These are phyloP conservation scores for Volvox africanus DNA, from an alignment of 139 green algal species.

Conservation along the genomic window DNA sequence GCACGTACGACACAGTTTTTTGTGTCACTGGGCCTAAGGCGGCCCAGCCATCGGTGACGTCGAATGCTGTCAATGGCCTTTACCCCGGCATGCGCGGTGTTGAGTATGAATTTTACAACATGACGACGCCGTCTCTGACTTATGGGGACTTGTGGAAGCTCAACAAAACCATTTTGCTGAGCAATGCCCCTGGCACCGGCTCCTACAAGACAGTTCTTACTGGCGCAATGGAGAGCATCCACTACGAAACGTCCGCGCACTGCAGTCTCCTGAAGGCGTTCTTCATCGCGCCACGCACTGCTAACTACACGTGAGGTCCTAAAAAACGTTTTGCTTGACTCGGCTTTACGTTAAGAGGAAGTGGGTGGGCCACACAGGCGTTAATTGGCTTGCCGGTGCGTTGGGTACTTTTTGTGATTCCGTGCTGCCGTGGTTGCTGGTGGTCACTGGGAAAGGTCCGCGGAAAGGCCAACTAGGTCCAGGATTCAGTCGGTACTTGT, in stretches of 20 bases:
- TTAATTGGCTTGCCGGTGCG: no score
- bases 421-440: no score
- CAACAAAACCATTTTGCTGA: constrained; percentile 3
- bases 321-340: background rate
- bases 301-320: constrained; percentile 27
- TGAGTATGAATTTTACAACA: constrained; percentile 47
- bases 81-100: constrained; percentile 49
- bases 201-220: constrained; percentile 7
- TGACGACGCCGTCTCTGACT: background rate
- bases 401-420: no score
- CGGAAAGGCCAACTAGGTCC: no score
- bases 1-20: constrained; percentile 38
- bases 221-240: background rate
- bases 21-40: constrained; percentile 43
- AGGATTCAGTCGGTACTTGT: no score
- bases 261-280: constrained; percentile 45
- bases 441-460: no score
- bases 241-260: background rate
- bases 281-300: constrained; percentile 43
- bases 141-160: constrained; percentile 1
- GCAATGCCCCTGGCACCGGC: background rate
- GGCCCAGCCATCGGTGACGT: background rate
- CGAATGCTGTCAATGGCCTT: constrained; percentile 9
- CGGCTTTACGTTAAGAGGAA: no score
- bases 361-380: no score